A percentile compares a stretch with the other conserved stretches of the same genome.
Conservation (phyloP, 768 basidiomycete genomes). For the Lactifluus echinatus region DNA sequence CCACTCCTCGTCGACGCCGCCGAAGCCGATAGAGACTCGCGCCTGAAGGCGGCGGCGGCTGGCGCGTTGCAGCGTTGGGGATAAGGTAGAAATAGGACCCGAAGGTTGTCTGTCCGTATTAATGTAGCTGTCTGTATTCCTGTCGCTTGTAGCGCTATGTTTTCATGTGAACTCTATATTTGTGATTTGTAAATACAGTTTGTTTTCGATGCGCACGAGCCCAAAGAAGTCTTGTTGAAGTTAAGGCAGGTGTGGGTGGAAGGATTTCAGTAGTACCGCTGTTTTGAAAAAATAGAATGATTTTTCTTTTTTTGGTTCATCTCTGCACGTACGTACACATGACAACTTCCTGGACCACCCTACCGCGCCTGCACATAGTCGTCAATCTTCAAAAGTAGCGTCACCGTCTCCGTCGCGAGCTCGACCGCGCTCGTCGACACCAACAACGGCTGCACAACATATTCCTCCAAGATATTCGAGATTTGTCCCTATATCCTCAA, state of each 20-base stretch:
- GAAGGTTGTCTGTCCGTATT: not conserved
- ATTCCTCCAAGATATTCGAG: conserved; percentile 95
- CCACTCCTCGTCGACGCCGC: conserved; percentile 45
- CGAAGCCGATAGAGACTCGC: conserved; percentile 28
- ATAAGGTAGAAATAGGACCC: not conserved
- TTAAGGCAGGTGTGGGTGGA: no score
- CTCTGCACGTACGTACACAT: conserved; percentile 4
- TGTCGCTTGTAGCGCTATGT: conserved; percentile 18
- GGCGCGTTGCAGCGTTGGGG: conserved; percentile 28
- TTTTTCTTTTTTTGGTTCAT: not conserved
- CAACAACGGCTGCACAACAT: conserved; percentile 91
- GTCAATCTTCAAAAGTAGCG: conserved; percentile 90
- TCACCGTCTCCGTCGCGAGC: conserved; percentile 95
- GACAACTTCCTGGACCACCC: conserved; percentile 8
- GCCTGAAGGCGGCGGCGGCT: conserved; percentile 34
- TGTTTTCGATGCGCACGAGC: not conserved
- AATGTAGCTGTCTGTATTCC: conserved; percentile 7
- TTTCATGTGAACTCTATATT: not conserved
- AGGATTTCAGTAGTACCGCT: no score
- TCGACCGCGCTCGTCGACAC: conserved; percentile 95
- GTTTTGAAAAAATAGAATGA: not conserved
- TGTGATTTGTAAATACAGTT: not conserved
- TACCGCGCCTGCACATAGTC: conserved; percentile 81
- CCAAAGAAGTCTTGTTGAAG: not conserved
- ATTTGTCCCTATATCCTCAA: conserved; percentile 71